These are phyloP conservation scores for Ophiostoma triangulosporum DNA, from an alignment of 2,329 filamentous ascomycete species.

Conservation along the genomic window DNA sequence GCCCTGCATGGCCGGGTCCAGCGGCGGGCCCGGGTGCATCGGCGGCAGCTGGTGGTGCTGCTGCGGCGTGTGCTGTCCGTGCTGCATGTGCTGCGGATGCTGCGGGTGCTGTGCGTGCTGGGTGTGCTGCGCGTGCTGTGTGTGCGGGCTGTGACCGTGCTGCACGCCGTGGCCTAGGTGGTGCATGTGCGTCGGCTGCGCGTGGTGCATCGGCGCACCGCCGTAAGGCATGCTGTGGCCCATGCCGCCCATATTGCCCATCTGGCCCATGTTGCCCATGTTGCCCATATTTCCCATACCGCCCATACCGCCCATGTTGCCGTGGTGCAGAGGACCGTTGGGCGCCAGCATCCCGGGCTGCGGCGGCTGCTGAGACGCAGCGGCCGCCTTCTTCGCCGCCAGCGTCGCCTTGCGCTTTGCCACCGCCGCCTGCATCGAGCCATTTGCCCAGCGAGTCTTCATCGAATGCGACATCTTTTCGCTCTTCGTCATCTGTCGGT, in stretches of 20 bases:
- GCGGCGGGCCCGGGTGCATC: background rate
- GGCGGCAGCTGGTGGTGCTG: background rate
- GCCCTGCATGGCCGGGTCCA: background rate
- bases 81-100: constrained; percentile 1
- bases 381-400: constrained; percentile 37
- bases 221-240: background rate
- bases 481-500: constrained; percentile 48
- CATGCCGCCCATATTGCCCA: background rate
- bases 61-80: too few species aligned
- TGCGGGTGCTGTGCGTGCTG: background rate
- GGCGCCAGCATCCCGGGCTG: background rate
- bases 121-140: background rate
- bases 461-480: constrained; percentile 54
- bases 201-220: background rate
- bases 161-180: background rate
- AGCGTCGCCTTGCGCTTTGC: constrained; percentile 47
- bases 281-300: background rate
- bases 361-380: constrained; percentile 10
- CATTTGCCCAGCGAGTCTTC: constrained; percentile 49
- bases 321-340: background rate
- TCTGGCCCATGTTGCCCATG: background rate
- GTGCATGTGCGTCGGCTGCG: background rate
- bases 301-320: background rate
- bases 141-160: background rate
- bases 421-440: constrained; percentile 46